Evolutionary conservation across 768 basidiomycete genomes (phyloP).

Genomic region (Naganishia vaughanmartiniae): DNA sequence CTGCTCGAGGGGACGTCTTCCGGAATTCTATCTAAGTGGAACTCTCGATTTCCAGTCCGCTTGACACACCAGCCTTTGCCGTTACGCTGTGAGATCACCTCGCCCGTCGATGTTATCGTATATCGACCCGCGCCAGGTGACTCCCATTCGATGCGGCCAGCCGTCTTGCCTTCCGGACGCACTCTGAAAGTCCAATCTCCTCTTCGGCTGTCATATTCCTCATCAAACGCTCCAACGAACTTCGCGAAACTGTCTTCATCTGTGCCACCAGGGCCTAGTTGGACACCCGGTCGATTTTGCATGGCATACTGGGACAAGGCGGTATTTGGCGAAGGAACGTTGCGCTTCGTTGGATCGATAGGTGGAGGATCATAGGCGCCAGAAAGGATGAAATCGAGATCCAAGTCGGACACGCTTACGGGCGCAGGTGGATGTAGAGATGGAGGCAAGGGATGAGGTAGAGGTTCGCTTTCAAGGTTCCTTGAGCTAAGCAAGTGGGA

Average conservation of each 20-base stretch:
- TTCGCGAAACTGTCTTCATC: slow-evolving; percentile 53
- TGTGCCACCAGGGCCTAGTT: slow-evolving; percentile 42
- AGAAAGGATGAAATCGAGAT: slow-evolving; percentile 53
- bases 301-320: slow-evolving; percentile 14
- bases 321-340: slow-evolving; percentile 5
- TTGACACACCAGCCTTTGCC: slow-evolving; percentile 41
- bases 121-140: slow-evolving; percentile 47
- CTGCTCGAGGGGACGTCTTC: slow-evolving; percentile 10
- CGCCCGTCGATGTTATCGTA: slow-evolving; percentile 41
- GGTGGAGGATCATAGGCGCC: slow-evolving; percentile 38
- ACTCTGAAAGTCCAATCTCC: slow-evolving; percentile 52
- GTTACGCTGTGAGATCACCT: slow-evolving; percentile 40
- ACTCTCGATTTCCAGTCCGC: slow-evolving; percentile 39
- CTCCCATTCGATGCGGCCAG: slow-evolving; percentile 40
- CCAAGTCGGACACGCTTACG: slow-evolving; percentile 52
- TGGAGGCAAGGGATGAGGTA: slow-evolving; percentile 50
- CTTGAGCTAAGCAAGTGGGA: slow-evolving; percentile 47
- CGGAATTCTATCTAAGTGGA: slow-evolving; percentile 39
- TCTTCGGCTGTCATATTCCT: slow-evolving; percentile 51
- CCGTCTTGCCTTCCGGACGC: slow-evolving; percentile 27
- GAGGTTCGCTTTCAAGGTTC: slow-evolving; percentile 46
- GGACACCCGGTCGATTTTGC: slow-evolving; percentile 36
- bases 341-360: slow-evolving; percentile 8
- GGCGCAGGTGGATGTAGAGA: slow-evolving; percentile 50
- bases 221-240: slow-evolving; percentile 52